Evolutionary conservation across 2,329 filamentous ascomycete genomes (phyloP), one percentile per base, ranked within the genome.

Genomic region (Davidsoniella australis): DNA sequence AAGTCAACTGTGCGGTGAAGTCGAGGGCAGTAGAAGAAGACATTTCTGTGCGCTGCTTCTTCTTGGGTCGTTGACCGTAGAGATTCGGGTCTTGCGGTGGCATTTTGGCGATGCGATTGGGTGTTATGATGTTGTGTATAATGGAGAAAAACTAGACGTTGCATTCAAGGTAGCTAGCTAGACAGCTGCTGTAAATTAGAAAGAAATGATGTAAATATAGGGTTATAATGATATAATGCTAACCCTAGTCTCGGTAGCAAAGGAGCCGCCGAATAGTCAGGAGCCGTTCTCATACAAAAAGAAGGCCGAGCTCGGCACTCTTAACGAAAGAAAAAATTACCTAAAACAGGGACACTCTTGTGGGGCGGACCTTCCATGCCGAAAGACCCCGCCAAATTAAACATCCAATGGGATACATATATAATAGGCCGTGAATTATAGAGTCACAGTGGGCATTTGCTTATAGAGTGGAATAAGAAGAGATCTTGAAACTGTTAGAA

Each of bases 1-100:
- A 84, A 57, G 83, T 82, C 54, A 96, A 76, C 56, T 91, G 84
- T 9, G 85, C 85, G n/a, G 83, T 79, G 67, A 98, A 96, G 60
- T 86, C 79, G 49, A 94, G 76, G 41, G 78, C 81, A 46, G 76
- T 78, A 16, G 78, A 81, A 16, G 87, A 76, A 16, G 78, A 76
- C 51, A 85, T 75, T 58, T 82, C 78, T 59, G 78, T 80, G 59
- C 74, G 74, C 56, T 75, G 71, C 57, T 78, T 79, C 63, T 87
- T 89, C 9, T 75, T 68, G 37, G 78, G 76, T 49, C 76, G 75
- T 47, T 81, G 74, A 59, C 86, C 86, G 64, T 95, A 95, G 12
- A 95, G 75, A 54, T 78, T 67, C 7, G 75, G 71, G 56, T 86
- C 79, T 62, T 77, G 73, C 10, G 75, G 67, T 10, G 75, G 68